phyloP scores from a whole-genome alignment of 164 flowering plant genomes.

The Vitis riparia region DNA sequence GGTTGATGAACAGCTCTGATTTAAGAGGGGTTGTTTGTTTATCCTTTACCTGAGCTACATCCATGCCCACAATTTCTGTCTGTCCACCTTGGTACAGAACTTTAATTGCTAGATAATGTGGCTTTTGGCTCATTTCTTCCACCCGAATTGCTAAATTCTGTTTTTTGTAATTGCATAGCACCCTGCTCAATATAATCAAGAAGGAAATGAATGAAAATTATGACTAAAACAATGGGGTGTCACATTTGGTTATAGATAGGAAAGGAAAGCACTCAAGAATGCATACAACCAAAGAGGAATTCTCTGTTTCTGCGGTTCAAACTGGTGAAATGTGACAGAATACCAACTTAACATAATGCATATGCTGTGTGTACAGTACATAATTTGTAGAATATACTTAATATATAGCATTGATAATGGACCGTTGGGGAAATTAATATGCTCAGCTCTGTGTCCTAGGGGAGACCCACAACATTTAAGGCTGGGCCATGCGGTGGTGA shows the following conservation, averaged over 20 bases:
- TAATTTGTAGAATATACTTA: no score
- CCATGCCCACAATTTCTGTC: slow-evolving; percentile 64
- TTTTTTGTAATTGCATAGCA: slow-evolving; percentile 73
- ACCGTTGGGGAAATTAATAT: slow-evolving; percentile 22
- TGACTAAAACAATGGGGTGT: no score
- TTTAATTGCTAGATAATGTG: slow-evolving; percentile 67
- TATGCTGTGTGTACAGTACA: no score
- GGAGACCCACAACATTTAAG: slow-evolving; percentile 2
- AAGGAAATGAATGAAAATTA: not conserved
- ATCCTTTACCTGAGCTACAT: slow-evolving; percentile 55
- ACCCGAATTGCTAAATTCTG: slow-evolving; percentile 69
- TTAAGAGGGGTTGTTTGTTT: not conserved
- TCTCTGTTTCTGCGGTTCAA: no score
- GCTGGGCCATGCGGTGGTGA: not conserved
- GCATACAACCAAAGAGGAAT: no score
- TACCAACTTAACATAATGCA: no score
- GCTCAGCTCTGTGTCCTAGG: not conserved
- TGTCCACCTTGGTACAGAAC: slow-evolving; percentile 91
- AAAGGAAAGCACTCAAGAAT: no score
- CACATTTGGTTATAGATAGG: no score
- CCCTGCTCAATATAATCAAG: slow-evolving; percentile 35
- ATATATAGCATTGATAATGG: not conserved
- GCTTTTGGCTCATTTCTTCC: slow-evolving; percentile 77
- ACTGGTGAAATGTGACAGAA: no score
- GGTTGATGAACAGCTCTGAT: no score